These are phyloP conservation scores for Neofusicoccum sp. DNA, from an alignment of 2,329 filamentous ascomycete species.

Conservation along the genomic window DNA sequence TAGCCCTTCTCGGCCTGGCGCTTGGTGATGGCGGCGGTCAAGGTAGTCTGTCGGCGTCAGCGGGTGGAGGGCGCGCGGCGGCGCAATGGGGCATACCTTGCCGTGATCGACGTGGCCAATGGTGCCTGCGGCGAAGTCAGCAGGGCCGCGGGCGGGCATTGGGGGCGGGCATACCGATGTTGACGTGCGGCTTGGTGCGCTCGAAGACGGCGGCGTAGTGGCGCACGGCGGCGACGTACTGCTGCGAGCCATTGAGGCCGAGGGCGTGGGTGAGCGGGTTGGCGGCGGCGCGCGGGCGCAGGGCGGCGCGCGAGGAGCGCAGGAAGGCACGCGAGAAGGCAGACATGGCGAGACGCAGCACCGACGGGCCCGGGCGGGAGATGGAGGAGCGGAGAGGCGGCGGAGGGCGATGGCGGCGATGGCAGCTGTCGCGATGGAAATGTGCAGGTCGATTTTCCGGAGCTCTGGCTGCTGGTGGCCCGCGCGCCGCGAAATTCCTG, in stretches of 20 bases:
- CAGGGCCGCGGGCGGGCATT: conserved; percentile 16
- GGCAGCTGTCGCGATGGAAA: too few relatives aligned
- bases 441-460: too few relatives aligned
- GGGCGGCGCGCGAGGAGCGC: conserved; percentile 74
- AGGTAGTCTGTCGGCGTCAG: conserved; percentile 69
- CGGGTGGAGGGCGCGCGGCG: conserved; percentile 19
- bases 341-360: conserved; percentile 62
- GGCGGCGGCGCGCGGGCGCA: conserved; percentile 62
- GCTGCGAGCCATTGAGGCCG: conserved; percentile 60
- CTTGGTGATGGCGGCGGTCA: conserved; percentile 98
- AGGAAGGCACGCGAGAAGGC: conserved; percentile 78
- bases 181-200: conserved; percentile 95
- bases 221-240: conserved; percentile 64
- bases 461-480: too few relatives aligned
- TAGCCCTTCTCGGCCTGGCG: conserved; percentile 91
- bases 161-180: conserved; percentile 68
- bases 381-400: conserved; percentile 27
- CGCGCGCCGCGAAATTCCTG: background rate
- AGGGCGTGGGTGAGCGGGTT: conserved; percentile 75
- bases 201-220: conserved; percentile 68
- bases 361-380: conserved; percentile 17
- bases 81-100: conserved; percentile 63
- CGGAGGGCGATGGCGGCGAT: conserved; percentile 24
- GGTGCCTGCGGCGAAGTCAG: conserved; percentile 62
- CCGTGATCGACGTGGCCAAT: conserved; percentile 99